Conservation (phyloP, 2,329 filamentous ascomycete species). For the Pyricularia pennisetigena region DNA sequence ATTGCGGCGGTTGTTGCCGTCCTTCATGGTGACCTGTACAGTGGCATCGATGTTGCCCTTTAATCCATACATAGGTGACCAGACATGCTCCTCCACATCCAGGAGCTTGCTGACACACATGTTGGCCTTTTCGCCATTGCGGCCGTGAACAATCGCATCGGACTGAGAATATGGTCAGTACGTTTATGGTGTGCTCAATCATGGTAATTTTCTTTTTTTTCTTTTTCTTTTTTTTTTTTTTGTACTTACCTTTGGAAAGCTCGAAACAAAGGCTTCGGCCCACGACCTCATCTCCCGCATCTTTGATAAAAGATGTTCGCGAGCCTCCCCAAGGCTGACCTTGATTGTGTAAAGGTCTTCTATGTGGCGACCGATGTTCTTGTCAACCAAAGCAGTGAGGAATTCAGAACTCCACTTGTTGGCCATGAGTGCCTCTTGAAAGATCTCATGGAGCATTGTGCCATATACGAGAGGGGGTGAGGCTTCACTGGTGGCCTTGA, state of each 20-base stretch:
- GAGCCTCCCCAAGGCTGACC: slow-evolving; percentile 60
- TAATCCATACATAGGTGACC: slow-evolving; percentile 94
- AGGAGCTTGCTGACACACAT: slow-evolving; percentile 90
- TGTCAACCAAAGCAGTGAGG: slow-evolving; percentile 56
- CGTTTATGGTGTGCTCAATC: slow-evolving; percentile 1
- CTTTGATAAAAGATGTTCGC: slow-evolving; percentile 73
- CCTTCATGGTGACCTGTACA: slow-evolving; percentile 74
- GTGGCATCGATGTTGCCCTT: slow-evolving; percentile 98
- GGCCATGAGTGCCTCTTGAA: slow-evolving; percentile 76
- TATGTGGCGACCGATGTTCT: slow-evolving; percentile 64
- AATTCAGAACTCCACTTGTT: slow-evolving; percentile 72
- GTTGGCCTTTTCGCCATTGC: slow-evolving; percentile 63
- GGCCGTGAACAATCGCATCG: slow-evolving; percentile 67
- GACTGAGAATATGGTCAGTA: slow-evolving; percentile 26
- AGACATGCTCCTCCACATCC: slow-evolving; percentile 95
- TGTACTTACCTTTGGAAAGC: slow-evolving; percentile 50
- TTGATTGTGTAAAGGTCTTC: slow-evolving; percentile 87
- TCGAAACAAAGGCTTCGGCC: slow-evolving; percentile 72
- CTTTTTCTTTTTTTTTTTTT: slow-evolving; percentile 21
- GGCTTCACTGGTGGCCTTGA: slow-evolving; percentile 79
- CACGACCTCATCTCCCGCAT: slow-evolving; percentile 73
- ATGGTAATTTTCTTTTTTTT: slow-evolving; percentile 17
- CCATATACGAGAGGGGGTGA: slow-evolving; percentile 82
- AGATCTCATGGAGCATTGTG: slow-evolving; percentile 88
- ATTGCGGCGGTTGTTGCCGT: slow-evolving; percentile 45